phyloP scores from a whole-genome alignment of 441 rosid genomes.

The Adansonia grandidieri region DNA sequence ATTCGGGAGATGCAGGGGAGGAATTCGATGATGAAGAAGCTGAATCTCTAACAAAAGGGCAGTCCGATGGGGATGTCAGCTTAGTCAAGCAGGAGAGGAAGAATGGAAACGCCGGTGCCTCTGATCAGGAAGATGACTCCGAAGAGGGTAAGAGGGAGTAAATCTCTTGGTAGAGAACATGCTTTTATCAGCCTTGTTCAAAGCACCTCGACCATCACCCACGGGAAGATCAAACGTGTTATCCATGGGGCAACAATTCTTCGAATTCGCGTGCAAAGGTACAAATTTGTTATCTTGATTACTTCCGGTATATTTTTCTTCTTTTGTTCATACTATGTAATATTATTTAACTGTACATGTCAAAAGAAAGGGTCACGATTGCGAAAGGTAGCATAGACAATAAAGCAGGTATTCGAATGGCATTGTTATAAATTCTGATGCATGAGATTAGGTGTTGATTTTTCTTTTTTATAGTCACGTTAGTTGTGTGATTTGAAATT shows the following conservation, averaged over 20 bases:
- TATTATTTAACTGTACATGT: no score
- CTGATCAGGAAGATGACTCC: conserved; percentile 53
- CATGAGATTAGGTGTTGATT: no score
- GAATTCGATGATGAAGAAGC: conserved; percentile 71
- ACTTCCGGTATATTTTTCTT: no score
- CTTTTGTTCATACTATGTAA: no score
- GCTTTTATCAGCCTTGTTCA: conserved; percentile 6
- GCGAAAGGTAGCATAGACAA: no score
- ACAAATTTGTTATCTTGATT: no score
- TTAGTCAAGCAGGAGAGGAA: conserved; percentile 63
- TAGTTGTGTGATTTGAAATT: no score
- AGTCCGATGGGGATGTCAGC: conserved; percentile 65
- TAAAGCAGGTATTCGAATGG: no score
- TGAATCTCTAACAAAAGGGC: conserved; percentile 66
- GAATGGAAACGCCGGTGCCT: conserved; percentile 25
- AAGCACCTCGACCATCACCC: conserved; percentile 15
- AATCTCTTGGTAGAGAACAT: neutral
- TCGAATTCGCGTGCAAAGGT: conserved; percentile 3
- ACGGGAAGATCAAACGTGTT: neutral
- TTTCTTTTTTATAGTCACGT: no score
- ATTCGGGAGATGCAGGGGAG: conserved; percentile 72
- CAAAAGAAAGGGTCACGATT: no score
- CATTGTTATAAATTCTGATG: no score
- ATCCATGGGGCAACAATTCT: neutral
- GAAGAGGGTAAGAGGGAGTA: conserved; percentile 90